Percentiles rank a stretch among this genome's conserved stretches.
Conservation (phyloP, 345 rosid genomes). For the Salix exigua region DNA sequence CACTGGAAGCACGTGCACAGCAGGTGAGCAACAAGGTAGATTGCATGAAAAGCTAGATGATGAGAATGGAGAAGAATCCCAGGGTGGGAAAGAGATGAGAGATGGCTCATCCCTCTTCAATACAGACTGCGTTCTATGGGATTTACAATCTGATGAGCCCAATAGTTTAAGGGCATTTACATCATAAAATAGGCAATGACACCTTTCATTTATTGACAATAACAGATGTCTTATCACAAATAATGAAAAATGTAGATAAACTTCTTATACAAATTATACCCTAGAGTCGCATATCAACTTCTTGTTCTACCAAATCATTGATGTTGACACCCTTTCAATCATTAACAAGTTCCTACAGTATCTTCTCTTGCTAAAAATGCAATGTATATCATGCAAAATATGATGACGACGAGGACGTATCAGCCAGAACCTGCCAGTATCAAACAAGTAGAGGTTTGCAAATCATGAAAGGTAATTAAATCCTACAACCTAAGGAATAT, state of each 20-base stretch:
- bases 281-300: slow-evolving; percentile 1
- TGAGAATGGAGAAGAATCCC: slow-evolving; percentile 50
- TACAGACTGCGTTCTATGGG: slow-evolving; percentile 80
- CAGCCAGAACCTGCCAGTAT: slow-evolving; percentile 81
- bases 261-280: slow-evolving; percentile 9
- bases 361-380: slow-evolving; percentile 12
- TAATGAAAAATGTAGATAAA: slow-evolving; percentile 38
- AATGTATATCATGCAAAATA: slow-evolving; percentile 70
- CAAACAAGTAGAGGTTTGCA: not conserved
- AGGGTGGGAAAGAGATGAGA: slow-evolving; percentile 46
- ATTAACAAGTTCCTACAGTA: slow-evolving; percentile 14
- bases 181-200: not conserved
- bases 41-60: slow-evolving; percentile 32
- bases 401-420: slow-evolving; percentile 88
- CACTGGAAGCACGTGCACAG: slow-evolving; percentile 49
- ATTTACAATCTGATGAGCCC: slow-evolving; percentile 69
- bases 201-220: not conserved
- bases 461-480: not conserved
- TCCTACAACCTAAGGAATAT: not conserved
- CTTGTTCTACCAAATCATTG: slow-evolving; percentile 14
- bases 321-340: not conserved
- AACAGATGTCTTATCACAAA: not conserved
- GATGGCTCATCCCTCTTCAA: slow-evolving; percentile 50
- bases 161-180: slow-evolving; percentile 25
- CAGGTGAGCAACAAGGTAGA: slow-evolving; percentile 39